Evolutionary conservation across 164 flowering plant species (phyloP).

Genomic region (Magnolia sinica): DNA sequence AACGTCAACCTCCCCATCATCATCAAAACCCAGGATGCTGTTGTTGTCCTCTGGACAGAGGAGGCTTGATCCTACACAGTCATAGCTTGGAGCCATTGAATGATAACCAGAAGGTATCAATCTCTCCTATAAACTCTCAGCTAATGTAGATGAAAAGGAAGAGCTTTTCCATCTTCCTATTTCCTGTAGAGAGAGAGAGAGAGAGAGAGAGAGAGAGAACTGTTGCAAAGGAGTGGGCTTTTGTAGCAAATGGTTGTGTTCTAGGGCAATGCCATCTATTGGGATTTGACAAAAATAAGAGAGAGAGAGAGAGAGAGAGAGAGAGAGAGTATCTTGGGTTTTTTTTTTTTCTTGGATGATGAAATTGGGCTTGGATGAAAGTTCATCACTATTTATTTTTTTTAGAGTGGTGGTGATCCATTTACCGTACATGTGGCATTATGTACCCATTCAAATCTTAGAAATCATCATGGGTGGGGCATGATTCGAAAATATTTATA

Average conservation of each 20-base stretch:
- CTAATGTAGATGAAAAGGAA: constrained; percentile 1
- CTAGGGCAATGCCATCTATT: constrained; percentile 2
- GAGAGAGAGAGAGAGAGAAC: background rate
- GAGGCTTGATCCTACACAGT: constrained; percentile 47
- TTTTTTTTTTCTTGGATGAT: background rate
- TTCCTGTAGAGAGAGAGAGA: background rate
- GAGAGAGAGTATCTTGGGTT: background rate
- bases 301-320: background rate
- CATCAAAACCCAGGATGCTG: constrained; percentile 47
- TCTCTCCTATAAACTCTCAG: background rate
- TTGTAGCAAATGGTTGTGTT: constrained; percentile 6
- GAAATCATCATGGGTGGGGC: background rate
- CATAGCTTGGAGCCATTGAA: constrained; percentile 72
- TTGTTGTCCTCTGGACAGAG: constrained; percentile 66
- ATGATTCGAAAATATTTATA: background rate
- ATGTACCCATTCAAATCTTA: background rate
- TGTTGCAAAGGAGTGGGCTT: background rate
- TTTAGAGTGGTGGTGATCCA: background rate
- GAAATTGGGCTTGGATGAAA: background rate
- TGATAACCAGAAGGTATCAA: background rate
- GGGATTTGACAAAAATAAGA: background rate
- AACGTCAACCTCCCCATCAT: constrained; percentile 15
- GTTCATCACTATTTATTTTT: background rate
- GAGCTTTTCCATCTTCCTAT: constrained; percentile 10
- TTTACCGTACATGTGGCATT: background rate